phyloP scores from a whole-genome alignment of 192 early-diverging fungal species.

The Umbelopsis ramanniana region DNA sequence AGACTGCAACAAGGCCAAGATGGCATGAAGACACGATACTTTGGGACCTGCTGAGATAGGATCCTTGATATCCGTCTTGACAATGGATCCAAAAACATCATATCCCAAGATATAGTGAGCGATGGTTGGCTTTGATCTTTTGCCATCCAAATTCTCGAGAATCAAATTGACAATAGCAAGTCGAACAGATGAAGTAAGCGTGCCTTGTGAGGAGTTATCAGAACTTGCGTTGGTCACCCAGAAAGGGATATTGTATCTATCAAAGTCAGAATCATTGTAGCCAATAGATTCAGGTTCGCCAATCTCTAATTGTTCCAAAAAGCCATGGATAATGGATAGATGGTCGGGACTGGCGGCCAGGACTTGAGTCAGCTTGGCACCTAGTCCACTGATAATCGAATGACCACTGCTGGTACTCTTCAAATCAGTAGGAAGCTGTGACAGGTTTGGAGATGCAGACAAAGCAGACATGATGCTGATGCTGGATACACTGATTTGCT shows the following conservation, averaged over 20 bases:
- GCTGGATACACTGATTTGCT: slow-evolving; percentile 75
- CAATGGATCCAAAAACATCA: slow-evolving; percentile 48
- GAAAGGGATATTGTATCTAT: slow-evolving; percentile 46
- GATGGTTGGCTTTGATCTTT: slow-evolving; percentile 68
- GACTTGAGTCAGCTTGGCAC: slow-evolving; percentile 78
- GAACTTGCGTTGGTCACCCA: slow-evolving; percentile 37
- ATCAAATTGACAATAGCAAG: slow-evolving; percentile 87
- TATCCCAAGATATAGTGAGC: slow-evolving; percentile 93
- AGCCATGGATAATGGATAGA: slow-evolving; percentile 76
- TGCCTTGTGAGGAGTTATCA: slow-evolving; percentile 11
- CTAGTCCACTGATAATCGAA: slow-evolving; percentile 48
- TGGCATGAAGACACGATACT: slow-evolving; percentile 63
- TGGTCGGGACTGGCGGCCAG: slow-evolving; percentile 65
- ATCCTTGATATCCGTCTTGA: slow-evolving; percentile 38
- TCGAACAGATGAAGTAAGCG: slow-evolving; percentile 54
- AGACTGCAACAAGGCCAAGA: slow-evolving; percentile 62
- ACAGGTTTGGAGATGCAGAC: slow-evolving; percentile 74
- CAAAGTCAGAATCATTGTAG: slow-evolving; percentile 37
- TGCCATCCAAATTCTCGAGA: slow-evolving; percentile 67
- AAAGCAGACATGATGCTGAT: slow-evolving; percentile 74
- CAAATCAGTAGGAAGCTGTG: slow-evolving; percentile 44
- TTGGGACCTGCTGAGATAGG: slow-evolving; percentile 38
- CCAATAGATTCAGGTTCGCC: slow-evolving; percentile 53
- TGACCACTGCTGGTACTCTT: slow-evolving; percentile 44
- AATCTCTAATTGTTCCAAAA: slow-evolving; percentile 73